A percentile compares a stretch with the other conserved stretches of the same genome.
phyloP scores from a whole-genome alignment of 2,329 filamentous ascomycete species.

The Calonectria montana region DNA sequence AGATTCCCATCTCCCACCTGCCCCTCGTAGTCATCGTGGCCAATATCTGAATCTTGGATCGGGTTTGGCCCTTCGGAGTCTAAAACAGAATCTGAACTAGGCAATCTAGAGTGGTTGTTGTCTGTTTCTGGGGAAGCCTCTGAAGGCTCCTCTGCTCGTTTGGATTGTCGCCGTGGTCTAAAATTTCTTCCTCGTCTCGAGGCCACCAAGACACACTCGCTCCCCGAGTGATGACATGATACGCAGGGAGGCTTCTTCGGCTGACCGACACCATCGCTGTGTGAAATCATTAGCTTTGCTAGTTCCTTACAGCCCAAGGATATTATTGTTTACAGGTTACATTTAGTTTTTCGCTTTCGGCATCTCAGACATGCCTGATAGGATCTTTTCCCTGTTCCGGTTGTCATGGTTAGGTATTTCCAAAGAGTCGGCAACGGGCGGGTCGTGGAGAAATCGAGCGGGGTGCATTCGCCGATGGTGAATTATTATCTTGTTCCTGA shows the following conservation, averaged over 20 bases:
- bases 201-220: background rate
- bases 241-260: background rate
- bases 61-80: background rate
- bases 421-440: background rate
- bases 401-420: conserved; percentile 8
- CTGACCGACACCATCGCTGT: background rate
- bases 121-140: background rate
- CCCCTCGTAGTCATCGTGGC: background rate
- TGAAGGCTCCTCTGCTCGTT: too few relatives aligned
- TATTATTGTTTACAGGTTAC: conserved; percentile 23
- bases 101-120: too few relatives aligned
- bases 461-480: background rate
- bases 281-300: background rate
- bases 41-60: background rate
- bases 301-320: background rate
- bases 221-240: conserved; percentile 3
- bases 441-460: background rate
- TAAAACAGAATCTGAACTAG: background rate
- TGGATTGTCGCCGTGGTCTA: background rate
- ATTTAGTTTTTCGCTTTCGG: conserved; percentile 28
- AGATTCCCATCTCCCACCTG: background rate
- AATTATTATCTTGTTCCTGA: background rate
- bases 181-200: background rate
- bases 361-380: conserved; percentile 27
- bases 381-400: conserved; percentile 19